Percentiles rank a stretch among this genome's conserved stretches.
These are phyloP conservation scores for Pyrrhoderma noxium DNA, from an alignment of 1,284 basidiomycete genomes.

Conservation along the genomic window DNA sequence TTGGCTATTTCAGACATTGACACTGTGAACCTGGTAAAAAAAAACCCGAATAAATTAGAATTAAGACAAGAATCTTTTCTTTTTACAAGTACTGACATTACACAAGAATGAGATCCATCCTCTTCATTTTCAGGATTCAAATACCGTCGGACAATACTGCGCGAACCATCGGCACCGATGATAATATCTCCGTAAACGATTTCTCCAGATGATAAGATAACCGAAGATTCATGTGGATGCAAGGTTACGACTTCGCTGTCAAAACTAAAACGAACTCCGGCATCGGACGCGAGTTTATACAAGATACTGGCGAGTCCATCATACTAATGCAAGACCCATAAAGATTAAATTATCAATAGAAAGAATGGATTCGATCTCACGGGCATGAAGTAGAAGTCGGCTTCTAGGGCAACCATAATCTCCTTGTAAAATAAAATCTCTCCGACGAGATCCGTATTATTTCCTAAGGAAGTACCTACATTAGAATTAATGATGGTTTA, in stretches of 20 bases:
- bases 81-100: neutral
- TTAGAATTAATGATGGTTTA: constrained; percentile 23
- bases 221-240: constrained; percentile 24
- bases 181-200: constrained; percentile 47
- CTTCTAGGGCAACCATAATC: constrained; percentile 46
- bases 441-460: constrained; percentile 24
- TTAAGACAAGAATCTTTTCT: neutral
- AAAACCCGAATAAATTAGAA: neutral
- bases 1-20: neutral
- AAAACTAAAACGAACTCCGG: constrained; percentile 36
- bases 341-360: neutral
- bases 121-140: constrained; percentile 21
- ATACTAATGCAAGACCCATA: constrained; percentile 28
- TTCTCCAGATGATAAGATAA: constrained; percentile 40
- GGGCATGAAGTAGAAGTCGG: constrained; percentile 31
- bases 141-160: constrained; percentile 30
- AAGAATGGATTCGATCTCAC: constrained; percentile 2
- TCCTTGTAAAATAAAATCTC: constrained; percentile 28
- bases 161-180: constrained; percentile 56
- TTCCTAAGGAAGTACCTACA: constrained; percentile 23
- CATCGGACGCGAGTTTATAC: constrained; percentile 37
- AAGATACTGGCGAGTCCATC: constrained; percentile 40
- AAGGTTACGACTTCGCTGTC: constrained; percentile 33
- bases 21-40: constrained; percentile 4
- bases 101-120: neutral